These are phyloP conservation scores for Candida germanica DNA, from an alignment of 805 yeast genomes.

Conservation along the genomic window DNA sequence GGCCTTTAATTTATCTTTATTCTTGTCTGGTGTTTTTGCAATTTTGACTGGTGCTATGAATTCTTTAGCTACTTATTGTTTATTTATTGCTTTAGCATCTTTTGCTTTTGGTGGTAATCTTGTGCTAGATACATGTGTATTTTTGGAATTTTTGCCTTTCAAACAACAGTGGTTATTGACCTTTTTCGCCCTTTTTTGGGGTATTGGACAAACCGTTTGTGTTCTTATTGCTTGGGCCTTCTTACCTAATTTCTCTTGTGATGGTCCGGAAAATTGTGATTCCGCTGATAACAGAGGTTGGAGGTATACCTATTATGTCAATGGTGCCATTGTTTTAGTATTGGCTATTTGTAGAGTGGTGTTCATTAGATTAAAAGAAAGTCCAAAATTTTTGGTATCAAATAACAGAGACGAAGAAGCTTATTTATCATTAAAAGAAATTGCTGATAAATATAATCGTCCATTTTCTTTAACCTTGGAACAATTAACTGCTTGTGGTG, in stretches of 20 bases:
- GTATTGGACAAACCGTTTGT: slow-evolving; percentile 57
- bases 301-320: slow-evolving; percentile 52
- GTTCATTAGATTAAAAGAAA: slow-evolving; percentile 42
- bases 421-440: slow-evolving; percentile 34
- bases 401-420: slow-evolving; percentile 54
- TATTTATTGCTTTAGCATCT: slow-evolving; percentile 43
- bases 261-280: slow-evolving; percentile 38
- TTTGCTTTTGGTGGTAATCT: slow-evolving; percentile 57
- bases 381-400: slow-evolving; percentile 56
- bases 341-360: slow-evolving; percentile 33
- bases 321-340: slow-evolving; percentile 47
- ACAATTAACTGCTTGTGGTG: slow-evolving; percentile 45
- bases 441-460: slow-evolving; percentile 48
- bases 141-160: slow-evolving; percentile 38
- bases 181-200: slow-evolving; percentile 54
- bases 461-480: slow-evolving; percentile 44
- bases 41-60: slow-evolving; percentile 53
- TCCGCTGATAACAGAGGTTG: slow-evolving; percentile 55
- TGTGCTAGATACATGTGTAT: slow-evolving; percentile 10
- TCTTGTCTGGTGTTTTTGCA: slow-evolving; percentile 49
- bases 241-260: slow-evolving; percentile 48
- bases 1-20: slow-evolving; percentile 49
- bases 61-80: slow-evolving; percentile 47
- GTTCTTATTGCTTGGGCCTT: slow-evolving; percentile 56
- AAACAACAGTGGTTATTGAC: slow-evolving; percentile 51